Evolutionary conservation across 2,329 filamentous ascomycete genomes (phyloP), one percentile per base, ranked within the genome.

Genomic region (Colletotrichum tanaceti): DNA sequence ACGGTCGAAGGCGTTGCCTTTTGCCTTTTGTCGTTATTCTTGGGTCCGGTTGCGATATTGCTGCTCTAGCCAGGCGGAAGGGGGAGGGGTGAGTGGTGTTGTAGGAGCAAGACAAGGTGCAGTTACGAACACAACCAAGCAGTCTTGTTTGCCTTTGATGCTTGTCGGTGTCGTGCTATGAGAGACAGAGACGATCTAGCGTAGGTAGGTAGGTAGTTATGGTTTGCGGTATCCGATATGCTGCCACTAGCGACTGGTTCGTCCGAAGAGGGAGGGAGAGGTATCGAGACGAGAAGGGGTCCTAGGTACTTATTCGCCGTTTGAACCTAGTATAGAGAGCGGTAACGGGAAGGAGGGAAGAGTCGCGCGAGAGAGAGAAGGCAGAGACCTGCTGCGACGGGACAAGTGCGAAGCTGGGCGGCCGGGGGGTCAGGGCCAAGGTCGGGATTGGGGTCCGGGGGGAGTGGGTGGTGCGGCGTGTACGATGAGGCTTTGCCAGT

Each of bases 151-250:
- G 50, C 10, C 20, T 57, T 38, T 32, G 47, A 32, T 10, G 47
- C 16, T 35, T 18, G 55, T 44, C 55, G 41, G n/a, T 62, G 54
- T 68, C 46, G 61, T 59, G 54, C 16, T 59, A 44, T n/a, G 22
- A 32, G 47, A 14, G 38, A 24, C 7, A n/a, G 47, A 52, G 28
- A 10, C 18, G n/a, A 52, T 52, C 49, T 35, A 52, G 32, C 9
- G 32, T 35, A 35, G 32, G 32, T 35, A 35, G 32, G 32, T 35
- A 35, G 32, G 32, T 35, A 35, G 32, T 10, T 35, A 35, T 35
- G 32, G 32, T 35, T 35, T 35, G 32, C 10, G 32, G 28, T 35
- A 44, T 44, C 41, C n/a, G 41, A 28, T 35, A 11, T 20, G 18
- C 32, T n/a, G 5, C 20, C 11, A 16, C 32, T 9, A 16, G 32